Base-by-base conservation (phyloP, 257 asterid genomes). In the Ehretia macrophylla region DNA sequence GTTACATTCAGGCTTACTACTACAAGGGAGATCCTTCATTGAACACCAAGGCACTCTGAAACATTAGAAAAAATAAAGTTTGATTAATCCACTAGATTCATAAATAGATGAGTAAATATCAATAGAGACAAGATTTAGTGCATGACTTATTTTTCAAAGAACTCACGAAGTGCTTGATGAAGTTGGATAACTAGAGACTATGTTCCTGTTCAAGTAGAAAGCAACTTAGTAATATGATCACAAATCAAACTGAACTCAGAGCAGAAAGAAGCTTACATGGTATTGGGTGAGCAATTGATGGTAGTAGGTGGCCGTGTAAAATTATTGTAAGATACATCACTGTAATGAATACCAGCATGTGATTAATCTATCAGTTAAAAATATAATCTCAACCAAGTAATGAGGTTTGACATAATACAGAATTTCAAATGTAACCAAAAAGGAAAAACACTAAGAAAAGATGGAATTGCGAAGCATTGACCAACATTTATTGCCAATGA, bases 261-360 rank as follows among this genome's bases (percentile, higher is more conserved):
- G 37, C 16, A n/a, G 11, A 46, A 32, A 62, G 51, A 54, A 39
- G 55, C 95, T 76, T 83, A 88, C 98, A 86, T 55, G 18, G 13
- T 50, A 57, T 82, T 4, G 62, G 70, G 35, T 37, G 62, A 75
- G 73, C 98, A 88, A 66, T 72, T 66, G 12, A 18, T 0, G 59
- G 48, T 6, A 27, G 4, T 5, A 37, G 78, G 58, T 61, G 81
- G 27, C 18, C 14, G 56, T 10, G 90, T 84, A 63, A 92, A 88
- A 63, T 82, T 83, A 79, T 92, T 92, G 83, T 88, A 80, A 10
- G 98, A 88, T 63, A 92, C 22, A 79, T 92, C 98, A 11, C 97
- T 92, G 95, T 85, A 91, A 59, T 5, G 16, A 42, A 40, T 45
- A 52, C 64, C 49, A 62, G 46, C 49, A 68, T 18, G 46, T 10